These are phyloP conservation scores for Fusarium sp. DNA, from an alignment of 2,329 filamentous ascomycete species.

Conservation along the genomic window DNA sequence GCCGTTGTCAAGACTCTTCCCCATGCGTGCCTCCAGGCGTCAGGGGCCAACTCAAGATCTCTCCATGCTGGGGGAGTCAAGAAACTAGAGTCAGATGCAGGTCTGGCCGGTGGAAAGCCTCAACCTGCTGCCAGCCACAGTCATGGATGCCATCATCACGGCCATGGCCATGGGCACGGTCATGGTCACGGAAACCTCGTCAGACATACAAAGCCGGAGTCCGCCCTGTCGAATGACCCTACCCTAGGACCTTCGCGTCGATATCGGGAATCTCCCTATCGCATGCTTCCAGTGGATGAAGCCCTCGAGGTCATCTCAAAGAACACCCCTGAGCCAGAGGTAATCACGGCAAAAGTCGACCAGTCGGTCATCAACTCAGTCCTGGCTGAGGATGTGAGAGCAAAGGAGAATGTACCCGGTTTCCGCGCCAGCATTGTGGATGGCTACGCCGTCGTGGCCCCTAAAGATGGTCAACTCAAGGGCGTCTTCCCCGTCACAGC, in stretches of 20 bases:
- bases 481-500: constrained; percentile 88
- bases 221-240: constrained; percentile 70
- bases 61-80: constrained; percentile 85
- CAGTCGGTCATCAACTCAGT: constrained; percentile 78
- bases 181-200: constrained; percentile 75
- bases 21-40: constrained; percentile 92
- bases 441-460: constrained; percentile 87
- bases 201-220: constrained; percentile 77
- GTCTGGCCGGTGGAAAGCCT: constrained; percentile 58
- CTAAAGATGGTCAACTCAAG: constrained; percentile 72
- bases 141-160: constrained; percentile 69
- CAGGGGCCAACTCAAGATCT: constrained; percentile 82
- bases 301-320: constrained; percentile 80
- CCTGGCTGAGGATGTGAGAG: constrained; percentile 84
- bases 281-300: constrained; percentile 88
- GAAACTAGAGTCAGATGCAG: constrained; percentile 87
- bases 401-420: constrained; percentile 86
- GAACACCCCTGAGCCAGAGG: constrained; percentile 74
- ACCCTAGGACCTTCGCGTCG: constrained; percentile 73
- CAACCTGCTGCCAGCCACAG: constrained; percentile 49
- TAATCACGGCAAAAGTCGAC: constrained; percentile 71
- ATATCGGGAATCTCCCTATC: constrained; percentile 88
- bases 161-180: constrained; percentile 65
- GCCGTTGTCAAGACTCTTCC: constrained; percentile 90
- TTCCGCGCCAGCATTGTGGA: constrained; percentile 97